Conservation (phyloP, 1,284 basidiomycete genomes). For the Trichosporon ovoides region DNA sequence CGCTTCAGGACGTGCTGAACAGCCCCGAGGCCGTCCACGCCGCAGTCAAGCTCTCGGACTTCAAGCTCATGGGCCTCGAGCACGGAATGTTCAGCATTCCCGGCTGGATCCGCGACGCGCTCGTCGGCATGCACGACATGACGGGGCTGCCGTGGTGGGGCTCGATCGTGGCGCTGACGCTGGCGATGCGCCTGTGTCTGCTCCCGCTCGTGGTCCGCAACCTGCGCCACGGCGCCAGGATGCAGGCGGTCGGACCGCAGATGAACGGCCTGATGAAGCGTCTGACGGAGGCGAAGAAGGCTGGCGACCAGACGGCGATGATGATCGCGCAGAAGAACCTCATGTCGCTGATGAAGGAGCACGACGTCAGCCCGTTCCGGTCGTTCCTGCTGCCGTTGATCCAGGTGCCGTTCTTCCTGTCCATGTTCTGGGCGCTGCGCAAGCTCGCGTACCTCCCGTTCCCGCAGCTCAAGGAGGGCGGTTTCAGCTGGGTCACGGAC, state of each 20-base stretch:
- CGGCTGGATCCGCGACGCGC: slow-evolving; percentile 59
- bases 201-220: slow-evolving; percentile 66
- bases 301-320: slow-evolving; percentile 56
- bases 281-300: slow-evolving; percentile 50
- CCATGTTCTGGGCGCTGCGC: slow-evolving; percentile 79
- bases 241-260: slow-evolving; percentile 62
- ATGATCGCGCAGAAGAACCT: slow-evolving; percentile 58
- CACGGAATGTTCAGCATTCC: slow-evolving; percentile 55
- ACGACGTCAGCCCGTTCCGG: slow-evolving; percentile 62
- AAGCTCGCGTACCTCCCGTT: slow-evolving; percentile 66
- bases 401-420: slow-evolving; percentile 74
- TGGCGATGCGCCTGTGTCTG: slow-evolving; percentile 63
- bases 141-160: slow-evolving; percentile 81
- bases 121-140: slow-evolving; percentile 68
- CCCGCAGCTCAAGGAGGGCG: slow-evolving; percentile 69
- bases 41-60: slow-evolving; percentile 66
- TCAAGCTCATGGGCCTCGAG: slow-evolving; percentile 67
- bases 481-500: slow-evolving; percentile 70
- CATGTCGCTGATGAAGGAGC: slow-evolving; percentile 61
- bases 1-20: slow-evolving; percentile 41
- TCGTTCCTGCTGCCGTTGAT: slow-evolving; percentile 60
- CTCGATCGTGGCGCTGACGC: slow-evolving; percentile 67
- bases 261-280: slow-evolving; percentile 58
- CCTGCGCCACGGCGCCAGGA: slow-evolving; percentile 63
- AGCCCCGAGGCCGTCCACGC: slow-evolving; percentile 47